These are phyloP conservation scores for Nemania diffusa DNA, from an alignment of 2,329 filamentous ascomycete genomes.

Conservation along the genomic window DNA sequence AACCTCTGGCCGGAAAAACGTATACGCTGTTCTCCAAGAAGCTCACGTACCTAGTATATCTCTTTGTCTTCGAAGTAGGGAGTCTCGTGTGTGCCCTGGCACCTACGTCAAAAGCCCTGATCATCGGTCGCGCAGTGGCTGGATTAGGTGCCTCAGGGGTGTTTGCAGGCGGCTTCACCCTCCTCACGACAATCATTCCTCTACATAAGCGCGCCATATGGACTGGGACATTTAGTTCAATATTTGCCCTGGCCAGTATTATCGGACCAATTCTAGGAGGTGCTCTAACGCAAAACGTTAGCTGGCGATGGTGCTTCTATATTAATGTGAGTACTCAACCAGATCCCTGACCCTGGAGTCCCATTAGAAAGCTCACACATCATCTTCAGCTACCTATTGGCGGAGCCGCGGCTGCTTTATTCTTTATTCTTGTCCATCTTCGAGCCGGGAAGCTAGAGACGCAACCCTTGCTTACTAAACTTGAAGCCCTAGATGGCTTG, in stretches of 20 bases:
- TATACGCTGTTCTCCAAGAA: slow-evolving; percentile 13
- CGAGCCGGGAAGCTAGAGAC: background rate
- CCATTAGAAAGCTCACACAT: background rate
- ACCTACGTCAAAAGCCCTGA: background rate
- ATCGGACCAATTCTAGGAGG: slow-evolving; percentile 36
- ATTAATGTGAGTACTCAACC: slow-evolving; percentile 27
- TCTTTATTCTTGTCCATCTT: background rate
- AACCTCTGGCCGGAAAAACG: slow-evolving; percentile 33
- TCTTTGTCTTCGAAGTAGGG: slow-evolving; percentile 1
- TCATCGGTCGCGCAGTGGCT: background rate
- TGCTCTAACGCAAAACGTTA: slow-evolving; percentile 34
- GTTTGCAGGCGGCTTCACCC: slow-evolving; percentile 45
- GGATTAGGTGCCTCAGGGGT: slow-evolving; percentile 47
- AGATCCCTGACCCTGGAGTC: background rate
- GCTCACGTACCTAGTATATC: background rate
- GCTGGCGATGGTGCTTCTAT: slow-evolving; percentile 42
- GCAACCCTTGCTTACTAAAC: background rate
- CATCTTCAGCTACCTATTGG: slow-evolving; percentile 31
- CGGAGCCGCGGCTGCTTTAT: slow-evolving; percentile 11
- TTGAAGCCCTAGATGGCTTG: background rate
- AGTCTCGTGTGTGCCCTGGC: background rate
- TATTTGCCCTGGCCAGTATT: slow-evolving; percentile 36
- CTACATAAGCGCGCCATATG: slow-evolving; percentile 36
- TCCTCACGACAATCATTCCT: slow-evolving; percentile 38
- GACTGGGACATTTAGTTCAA: slow-evolving; percentile 28